A percentile compares a stretch with the other conserved stretches of the same genome.
Evolutionary conservation across 352 stramenopile species (phyloP).

Genomic region (Pythium periplocum): DNA sequence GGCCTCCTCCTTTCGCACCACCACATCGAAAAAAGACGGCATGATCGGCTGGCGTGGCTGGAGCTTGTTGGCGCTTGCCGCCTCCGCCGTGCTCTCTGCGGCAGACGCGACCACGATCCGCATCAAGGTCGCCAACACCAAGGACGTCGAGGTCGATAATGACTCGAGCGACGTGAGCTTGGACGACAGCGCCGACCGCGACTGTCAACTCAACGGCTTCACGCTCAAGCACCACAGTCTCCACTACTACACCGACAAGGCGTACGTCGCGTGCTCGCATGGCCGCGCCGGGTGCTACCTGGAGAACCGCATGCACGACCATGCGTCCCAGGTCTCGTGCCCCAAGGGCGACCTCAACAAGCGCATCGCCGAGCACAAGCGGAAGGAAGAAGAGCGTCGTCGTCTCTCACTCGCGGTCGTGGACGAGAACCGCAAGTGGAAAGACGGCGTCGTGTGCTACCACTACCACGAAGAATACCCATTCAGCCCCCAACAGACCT

Average conservation of each 20-base stretch:
- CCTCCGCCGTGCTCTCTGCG: conserved; percentile 10
- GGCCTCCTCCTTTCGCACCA: too few species aligned
- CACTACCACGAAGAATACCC: conserved; percentile 57
- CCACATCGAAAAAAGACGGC: background rate
- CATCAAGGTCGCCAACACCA: conserved; percentile 10
- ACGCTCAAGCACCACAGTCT: conserved; percentile 52
- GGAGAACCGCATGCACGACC: conserved; percentile 48
- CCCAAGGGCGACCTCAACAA: conserved; percentile 26
- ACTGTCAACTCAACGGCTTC: conserved; percentile 56
- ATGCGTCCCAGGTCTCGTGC: conserved; percentile 58
- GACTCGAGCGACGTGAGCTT: background rate
- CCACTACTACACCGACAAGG: conserved; percentile 65
- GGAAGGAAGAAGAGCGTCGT: conserved; percentile 16
- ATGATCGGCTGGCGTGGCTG: conserved; percentile 20
- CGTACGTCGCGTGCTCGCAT: conserved; percentile 69
- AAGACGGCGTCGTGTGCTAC: conserved; percentile 70
- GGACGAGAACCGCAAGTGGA: conserved; percentile 55
- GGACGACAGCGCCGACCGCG: conserved; percentile 14
- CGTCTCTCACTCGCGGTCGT: conserved; percentile 59
- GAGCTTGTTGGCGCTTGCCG: conserved; percentile 12
- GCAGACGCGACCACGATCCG: conserved; percentile 30
- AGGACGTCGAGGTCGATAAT: conserved; percentile 2
- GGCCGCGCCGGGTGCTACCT: conserved; percentile 59
- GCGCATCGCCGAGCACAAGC: conserved; percentile 14
- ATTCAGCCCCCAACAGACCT: conserved; percentile 47